Evolutionary conservation across 345 rosid genomes (phyloP), one percentile per base, ranked within the genome.

Genomic region (Garcia nutans): DNA sequence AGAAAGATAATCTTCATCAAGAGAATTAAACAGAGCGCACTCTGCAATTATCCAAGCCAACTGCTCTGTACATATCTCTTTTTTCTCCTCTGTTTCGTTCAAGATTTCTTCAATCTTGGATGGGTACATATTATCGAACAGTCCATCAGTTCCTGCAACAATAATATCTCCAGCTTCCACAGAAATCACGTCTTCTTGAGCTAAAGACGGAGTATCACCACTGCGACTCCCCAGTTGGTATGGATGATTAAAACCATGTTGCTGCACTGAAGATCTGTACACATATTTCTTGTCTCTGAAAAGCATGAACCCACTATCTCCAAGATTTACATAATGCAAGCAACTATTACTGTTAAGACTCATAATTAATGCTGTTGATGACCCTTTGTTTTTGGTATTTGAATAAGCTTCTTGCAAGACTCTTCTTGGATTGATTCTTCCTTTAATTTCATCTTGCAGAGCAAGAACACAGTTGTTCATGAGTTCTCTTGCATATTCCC

Each of bases 261-360:
- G 81, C 31, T 77, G 79, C 0, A 42, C 16, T 1, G 75, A 75
- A 1, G 86, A 80, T 5, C 19, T 33, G 57, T 58, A 75, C 11
- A 71, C 8, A 7, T 28, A 37, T 19, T 17, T 44, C 12, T 26
- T 61, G 24, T 37, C 42, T 20, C 85, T 44, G 17, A 82, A 72
- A 37, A 76, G 57, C 79, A 61, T 56, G 13, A 82, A 76, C 10
- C 85, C 78, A 23, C 80, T 76, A n/a, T 82, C 85, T 5, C 85
- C 82, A 0, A 82, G 59, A 33, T 79, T 82, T 3, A 68, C 77
- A 45, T 45, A 73, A 7, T 28, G 12, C 64, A 78, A 17, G n/a
- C 16, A n/a, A 3, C 13, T 19, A 16, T 26, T 16, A 4, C 42
- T 72, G 1, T 24, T 49, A 4, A 79, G 75, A 3, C 76, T 33